Evolutionary conservation across 108 stramenopile genomes (phyloP).

Genomic region (Pseudonitzschia pungens): DNA sequence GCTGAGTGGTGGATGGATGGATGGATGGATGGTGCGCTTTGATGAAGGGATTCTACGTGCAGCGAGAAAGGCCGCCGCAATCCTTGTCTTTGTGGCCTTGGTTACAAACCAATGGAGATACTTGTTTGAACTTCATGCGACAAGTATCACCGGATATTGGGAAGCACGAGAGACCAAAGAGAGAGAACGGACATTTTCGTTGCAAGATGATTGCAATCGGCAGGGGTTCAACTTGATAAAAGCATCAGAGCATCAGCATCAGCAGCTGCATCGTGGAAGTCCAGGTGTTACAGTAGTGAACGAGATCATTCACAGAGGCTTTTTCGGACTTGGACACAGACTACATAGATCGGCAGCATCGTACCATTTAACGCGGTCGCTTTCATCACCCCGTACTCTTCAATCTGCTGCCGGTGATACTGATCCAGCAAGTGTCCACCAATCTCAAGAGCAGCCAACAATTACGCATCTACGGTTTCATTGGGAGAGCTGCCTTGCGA

Average conservation of each 20-base stretch:
- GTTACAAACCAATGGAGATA: slow-evolving; percentile 2
- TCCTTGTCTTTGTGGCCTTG: neutral
- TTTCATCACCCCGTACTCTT: neutral
- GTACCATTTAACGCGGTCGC: slow-evolving; percentile 39
- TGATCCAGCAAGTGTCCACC: neutral
- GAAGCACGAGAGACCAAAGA: neutral
- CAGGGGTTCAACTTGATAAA: neutral
- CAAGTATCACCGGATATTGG: neutral
- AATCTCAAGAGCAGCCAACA: neutral
- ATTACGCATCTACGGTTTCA: slow-evolving; percentile 31
- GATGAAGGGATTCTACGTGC: neutral
- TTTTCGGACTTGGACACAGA: slow-evolving; percentile 58
- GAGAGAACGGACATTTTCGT: neutral
- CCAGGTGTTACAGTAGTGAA: neutral
- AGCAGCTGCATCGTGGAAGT: neutral
- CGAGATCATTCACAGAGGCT: slow-evolving; percentile 36
- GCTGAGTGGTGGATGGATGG: neutral
- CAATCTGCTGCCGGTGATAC: neutral
- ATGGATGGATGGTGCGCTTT: slow-evolving; percentile 6
- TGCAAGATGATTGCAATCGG: neutral
- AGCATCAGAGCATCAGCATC: neutral
- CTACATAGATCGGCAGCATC: slow-evolving; percentile 40
- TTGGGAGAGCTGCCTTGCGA: slow-evolving; percentile 36
- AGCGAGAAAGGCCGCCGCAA: neutral
- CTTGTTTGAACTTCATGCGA: neutral